Conservation (phyloP, 2,329 filamentous ascomycete genomes). For the Colletotrichum lindemuthianum region DNA sequence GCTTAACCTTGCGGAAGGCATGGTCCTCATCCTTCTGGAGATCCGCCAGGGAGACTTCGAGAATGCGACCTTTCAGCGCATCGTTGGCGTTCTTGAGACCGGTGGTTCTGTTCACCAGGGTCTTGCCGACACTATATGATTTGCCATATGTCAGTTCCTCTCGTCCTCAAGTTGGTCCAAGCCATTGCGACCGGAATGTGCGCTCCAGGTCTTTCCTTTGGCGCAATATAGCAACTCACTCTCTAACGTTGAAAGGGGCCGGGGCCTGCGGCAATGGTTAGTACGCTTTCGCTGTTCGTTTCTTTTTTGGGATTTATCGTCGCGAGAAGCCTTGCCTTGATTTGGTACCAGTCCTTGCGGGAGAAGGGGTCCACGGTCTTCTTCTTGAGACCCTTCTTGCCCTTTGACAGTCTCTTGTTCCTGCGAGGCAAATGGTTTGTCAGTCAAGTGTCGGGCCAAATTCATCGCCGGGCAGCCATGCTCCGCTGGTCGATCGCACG, state of each 20-base stretch:
- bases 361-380: conserved; percentile 97
- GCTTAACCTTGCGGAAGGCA: conserved; percentile 99
- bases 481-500: neutral
- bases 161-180: neutral
- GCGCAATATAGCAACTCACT: conserved; percentile 71
- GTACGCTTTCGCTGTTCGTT: conserved; percentile 39
- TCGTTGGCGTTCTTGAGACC: conserved; percentile 99
- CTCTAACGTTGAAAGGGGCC: conserved; percentile 93
- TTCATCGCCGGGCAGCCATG: too few relatives aligned
- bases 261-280: conserved; percentile 71
- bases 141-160: neutral
- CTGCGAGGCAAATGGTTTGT: conserved; percentile 51
- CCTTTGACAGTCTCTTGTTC: conserved; percentile 99
- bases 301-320: neutral
- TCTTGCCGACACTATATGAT: conserved; percentile 90
- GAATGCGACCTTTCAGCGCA: conserved; percentile 96
- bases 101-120: conserved; percentile 98
- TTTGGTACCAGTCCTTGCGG: conserved; percentile 98
- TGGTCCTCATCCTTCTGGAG: conserved; percentile 99
- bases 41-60: conserved; percentile 98
- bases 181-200: neutral
- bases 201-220: conserved; percentile 4
- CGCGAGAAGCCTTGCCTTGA: conserved; percentile 74
- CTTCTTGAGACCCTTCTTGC: conserved; percentile 99
- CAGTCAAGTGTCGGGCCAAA: too few relatives aligned